A percentile compares a stretch with the other conserved stretches of the same genome.
Conservation (phyloP, 352 stramenopile genomes). For the Plasmopara muralis region DNA sequence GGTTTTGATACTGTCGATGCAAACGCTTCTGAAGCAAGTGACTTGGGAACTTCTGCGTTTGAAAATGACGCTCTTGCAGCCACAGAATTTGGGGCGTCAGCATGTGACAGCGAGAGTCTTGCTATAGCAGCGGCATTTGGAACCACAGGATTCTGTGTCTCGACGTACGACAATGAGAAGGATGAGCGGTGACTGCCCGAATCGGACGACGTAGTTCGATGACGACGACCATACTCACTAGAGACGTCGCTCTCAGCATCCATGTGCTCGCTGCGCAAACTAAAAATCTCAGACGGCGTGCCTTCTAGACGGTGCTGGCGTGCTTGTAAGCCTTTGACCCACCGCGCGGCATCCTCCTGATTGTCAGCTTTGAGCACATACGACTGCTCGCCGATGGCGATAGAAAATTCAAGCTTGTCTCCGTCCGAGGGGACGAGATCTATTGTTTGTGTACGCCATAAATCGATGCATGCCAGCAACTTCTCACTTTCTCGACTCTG, state of each 20-base stretch:
- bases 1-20: slow-evolving; percentile 36
- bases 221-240: slow-evolving; percentile 53
- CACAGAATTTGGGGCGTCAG: slow-evolving; percentile 56
- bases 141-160: slow-evolving; percentile 63
- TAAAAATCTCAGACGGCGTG: slow-evolving; percentile 75
- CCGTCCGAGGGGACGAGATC: slow-evolving; percentile 50
- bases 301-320: slow-evolving; percentile 66
- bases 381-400: slow-evolving; percentile 81
- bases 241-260: slow-evolving; percentile 80
- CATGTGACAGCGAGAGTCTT: slow-evolving; percentile 38
- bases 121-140: slow-evolving; percentile 70
- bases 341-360: slow-evolving; percentile 47
- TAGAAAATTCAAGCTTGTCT: slow-evolving; percentile 71
- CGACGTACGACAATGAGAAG: slow-evolving; percentile 42
- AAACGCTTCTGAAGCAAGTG: slow-evolving; percentile 46
- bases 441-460: slow-evolving; percentile 82
- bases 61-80: slow-evolving; percentile 33
- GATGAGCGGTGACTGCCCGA: slow-evolving; percentile 30
- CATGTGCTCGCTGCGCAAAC: slow-evolving; percentile 71
- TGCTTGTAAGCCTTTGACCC: slow-evolving; percentile 51
- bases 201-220: slow-evolving; percentile 43
- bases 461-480: slow-evolving; percentile 80
- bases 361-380: slow-evolving; percentile 80
- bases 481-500: slow-evolving; percentile 83
- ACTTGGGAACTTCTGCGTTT: slow-evolving; percentile 43